These are phyloP conservation scores for Myotisia sp. DNA, from an alignment of 2,329 filamentous ascomycete species.

Conservation along the genomic window DNA sequence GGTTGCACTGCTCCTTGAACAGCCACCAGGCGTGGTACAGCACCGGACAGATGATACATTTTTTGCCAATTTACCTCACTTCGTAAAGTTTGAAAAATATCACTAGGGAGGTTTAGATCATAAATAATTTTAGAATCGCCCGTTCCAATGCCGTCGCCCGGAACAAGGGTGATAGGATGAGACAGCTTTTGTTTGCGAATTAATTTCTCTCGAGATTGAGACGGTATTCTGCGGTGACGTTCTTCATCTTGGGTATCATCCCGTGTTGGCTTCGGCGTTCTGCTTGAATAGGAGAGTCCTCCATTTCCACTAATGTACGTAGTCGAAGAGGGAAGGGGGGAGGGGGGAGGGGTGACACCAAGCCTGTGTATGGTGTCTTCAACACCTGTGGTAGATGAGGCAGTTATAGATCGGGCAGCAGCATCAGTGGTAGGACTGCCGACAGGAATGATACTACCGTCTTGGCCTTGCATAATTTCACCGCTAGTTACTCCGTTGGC, in stretches of 20 bases:
- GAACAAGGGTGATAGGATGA: conserved; percentile 25
- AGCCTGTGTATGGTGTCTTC: conserved; percentile 25
- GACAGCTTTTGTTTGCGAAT: conserved; percentile 12
- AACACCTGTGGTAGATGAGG: conserved; percentile 18
- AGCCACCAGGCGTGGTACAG: conserved; percentile 80
- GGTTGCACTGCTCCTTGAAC: conserved; percentile 61
- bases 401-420: conserved; percentile 14
- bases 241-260: not conserved
- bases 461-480: conserved; percentile 41
- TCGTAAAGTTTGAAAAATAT: conserved; percentile 55
- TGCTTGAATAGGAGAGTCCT: not conserved
- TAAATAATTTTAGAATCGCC: conserved; percentile 65
- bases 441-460: conserved; percentile 23
- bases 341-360: conserved; percentile 16
- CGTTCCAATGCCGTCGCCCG: conserved; percentile 52
- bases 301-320: not conserved
- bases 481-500: conserved; percentile 49
- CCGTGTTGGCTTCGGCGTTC: not conserved
- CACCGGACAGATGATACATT: conserved; percentile 84
- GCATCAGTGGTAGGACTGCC: not conserved
- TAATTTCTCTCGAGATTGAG: not conserved
- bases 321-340: not conserved
- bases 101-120: conserved; percentile 47
- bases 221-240: no score
- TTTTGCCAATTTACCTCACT: conserved; percentile 72